Evolutionary conservation across 1,139 yeast genomes (phyloP).

Genomic region (Candida glucosophila): DNA sequence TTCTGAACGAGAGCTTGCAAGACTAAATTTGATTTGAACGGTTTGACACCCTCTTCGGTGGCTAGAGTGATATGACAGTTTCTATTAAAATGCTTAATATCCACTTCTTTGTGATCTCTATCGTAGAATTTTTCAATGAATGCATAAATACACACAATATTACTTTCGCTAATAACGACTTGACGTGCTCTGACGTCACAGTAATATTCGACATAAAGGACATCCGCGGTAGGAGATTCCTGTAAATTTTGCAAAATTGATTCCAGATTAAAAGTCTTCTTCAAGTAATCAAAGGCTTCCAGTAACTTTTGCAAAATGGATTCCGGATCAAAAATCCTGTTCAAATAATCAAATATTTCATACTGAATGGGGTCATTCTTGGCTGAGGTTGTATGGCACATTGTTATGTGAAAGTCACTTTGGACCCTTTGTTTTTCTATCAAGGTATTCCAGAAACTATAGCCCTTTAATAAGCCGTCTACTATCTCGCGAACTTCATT

Average conservation of each 20-base stretch:
- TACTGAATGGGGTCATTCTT: no score
- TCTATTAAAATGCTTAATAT: constrained; percentile 28
- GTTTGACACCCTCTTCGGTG: constrained; percentile 38
- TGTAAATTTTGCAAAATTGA: constrained; percentile 5
- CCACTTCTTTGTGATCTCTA: constrained; percentile 10
- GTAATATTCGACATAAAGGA: constrained; percentile 8
- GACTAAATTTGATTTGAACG: constrained; percentile 29
- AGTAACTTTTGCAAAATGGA: constrained; percentile 5
- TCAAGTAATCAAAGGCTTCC: constrained; percentile 14
- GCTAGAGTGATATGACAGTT: constrained; percentile 75
- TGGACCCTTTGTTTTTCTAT: constrained; percentile 36
- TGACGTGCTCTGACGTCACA: constrained; percentile 34
- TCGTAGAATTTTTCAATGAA: constrained; percentile 22
- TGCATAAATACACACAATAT: constrained; percentile 52
- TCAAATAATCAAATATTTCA: constrained; percentile 13
- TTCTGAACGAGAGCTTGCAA: constrained; percentile 9
- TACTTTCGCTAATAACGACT: constrained; percentile 41
- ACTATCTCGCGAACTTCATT: constrained; percentile 2
- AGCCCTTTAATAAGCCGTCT: constrained; percentile 6
- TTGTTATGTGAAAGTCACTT: constrained; percentile 64
- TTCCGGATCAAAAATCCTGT: constrained; percentile 6
- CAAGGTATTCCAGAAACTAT: constrained; percentile 20
- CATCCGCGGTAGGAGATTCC: constrained; percentile 2
- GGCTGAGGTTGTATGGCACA: constrained; percentile 44
- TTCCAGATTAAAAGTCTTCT: constrained; percentile 6